Base-by-base conservation (phyloP, 1,284 basidiomycete species). In the Lignosus rhinocerotis region DNA sequence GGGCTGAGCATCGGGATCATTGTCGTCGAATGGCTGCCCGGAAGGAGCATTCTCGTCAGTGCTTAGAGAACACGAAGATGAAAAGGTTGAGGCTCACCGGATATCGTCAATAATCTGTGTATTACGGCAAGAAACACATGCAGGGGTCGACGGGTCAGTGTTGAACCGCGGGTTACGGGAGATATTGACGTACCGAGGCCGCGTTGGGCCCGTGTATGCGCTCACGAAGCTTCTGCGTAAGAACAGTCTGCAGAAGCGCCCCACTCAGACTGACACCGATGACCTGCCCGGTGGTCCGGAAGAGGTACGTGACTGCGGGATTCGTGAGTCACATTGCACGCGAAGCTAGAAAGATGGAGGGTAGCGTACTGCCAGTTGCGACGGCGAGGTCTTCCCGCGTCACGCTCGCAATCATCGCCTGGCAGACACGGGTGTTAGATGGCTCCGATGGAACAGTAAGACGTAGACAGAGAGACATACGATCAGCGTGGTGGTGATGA, bases 271-370 rank as follows among this genome's bases (percentile, higher is more conserved):
- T 89, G 53, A 96, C 94, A 49, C 93, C 93, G 46, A 96, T 81
- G 19, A 94, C 94, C 76, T 96, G 94, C 14, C 94, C 94, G 11
- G 92, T 92, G 6, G 93, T 94, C 66, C 93, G 81, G 78, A 94
- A 94, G 51, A 95, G 78, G 75, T 96, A 96, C 25, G 92, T 93
- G 66, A 95, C 93, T 95, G 67, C 38, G 58, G 36, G 44, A 51
- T 47, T 21, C 25, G 41, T 64, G 25, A 51, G 43, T 25, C 32
- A 52, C 45, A 43, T 25, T n/a, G 43, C 34, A 45, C 50, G 36
- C 19, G 48, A 31, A 36, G 14, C 41, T 41, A 34, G 21, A 11
- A 41, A n/a, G 32, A 16, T 45, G 41, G n/a, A 55, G 33, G 45
- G 38, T 11, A 17, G 79, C 92, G 76, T 74, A 95, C 93, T 88